Evolutionary conservation across 2,329 filamentous ascomycete species (phyloP).

Genomic region (Cytospora piceae): DNA sequence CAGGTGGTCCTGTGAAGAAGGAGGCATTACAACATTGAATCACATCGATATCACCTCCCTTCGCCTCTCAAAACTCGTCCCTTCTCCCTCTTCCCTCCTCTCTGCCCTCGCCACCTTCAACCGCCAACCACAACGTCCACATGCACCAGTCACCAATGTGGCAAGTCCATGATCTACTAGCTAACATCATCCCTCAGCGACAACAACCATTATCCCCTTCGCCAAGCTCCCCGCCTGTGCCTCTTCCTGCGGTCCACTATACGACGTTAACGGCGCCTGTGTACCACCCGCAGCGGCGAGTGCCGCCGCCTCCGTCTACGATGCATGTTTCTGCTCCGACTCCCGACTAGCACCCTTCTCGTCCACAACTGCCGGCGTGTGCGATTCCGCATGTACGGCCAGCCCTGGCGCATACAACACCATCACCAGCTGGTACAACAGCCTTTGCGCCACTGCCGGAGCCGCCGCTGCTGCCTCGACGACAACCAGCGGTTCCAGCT

Average conservation of each 20-base stretch:
- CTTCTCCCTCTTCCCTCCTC: background rate
- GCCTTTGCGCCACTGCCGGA: slow-evolving; percentile 61
- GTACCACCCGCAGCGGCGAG: slow-evolving; percentile 59
- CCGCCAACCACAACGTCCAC: background rate
- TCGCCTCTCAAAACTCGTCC: no score
- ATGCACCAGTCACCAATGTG: background rate
- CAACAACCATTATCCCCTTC: slow-evolving; percentile 62
- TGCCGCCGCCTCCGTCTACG: slow-evolving; percentile 57
- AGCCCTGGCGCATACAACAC: slow-evolving; percentile 54
- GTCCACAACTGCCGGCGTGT: slow-evolving; percentile 60
- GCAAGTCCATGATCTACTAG: background rate
- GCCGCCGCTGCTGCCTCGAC: slow-evolving; percentile 36
- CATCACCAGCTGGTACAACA: slow-evolving; percentile 72
- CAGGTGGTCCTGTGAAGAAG: background rate
- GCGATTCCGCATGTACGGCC: slow-evolving; percentile 60
- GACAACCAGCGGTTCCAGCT: slow-evolving; percentile 37
- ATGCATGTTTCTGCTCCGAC: slow-evolving; percentile 75
- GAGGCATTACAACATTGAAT: background rate
- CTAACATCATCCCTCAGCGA: slow-evolving; percentile 34
- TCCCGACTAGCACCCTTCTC: slow-evolving; percentile 61
- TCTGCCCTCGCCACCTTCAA: background rate
- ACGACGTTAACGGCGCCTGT: slow-evolving; percentile 73
- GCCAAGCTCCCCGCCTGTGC: slow-evolving; percentile 65
- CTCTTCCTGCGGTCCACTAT: slow-evolving; percentile 60
- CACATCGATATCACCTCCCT: background rate